Evolutionary conservation across 495 filamentous ascomycete species (phyloP), one percentile per base, ranked within the genome.

Genomic region (Annulohypoxylon maeteangense): DNA sequence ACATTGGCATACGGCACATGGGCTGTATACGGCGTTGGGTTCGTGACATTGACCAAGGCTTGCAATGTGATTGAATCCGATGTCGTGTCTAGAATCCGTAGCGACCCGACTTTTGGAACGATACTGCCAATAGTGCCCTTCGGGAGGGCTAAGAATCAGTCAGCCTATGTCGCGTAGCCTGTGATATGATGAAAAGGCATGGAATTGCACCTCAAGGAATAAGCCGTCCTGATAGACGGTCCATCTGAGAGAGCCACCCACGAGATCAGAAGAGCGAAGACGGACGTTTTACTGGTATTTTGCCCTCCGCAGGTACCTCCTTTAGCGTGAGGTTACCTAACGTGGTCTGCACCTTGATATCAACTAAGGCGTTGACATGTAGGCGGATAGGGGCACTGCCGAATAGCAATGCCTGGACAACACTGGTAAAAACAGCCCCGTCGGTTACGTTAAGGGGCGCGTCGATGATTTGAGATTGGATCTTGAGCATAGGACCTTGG

Each of bases 211-310:
- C 68, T 68, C 34, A 16, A 65, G 55, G 56, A 68, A 63, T 34
- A 14, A 59, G 40, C 57, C 44, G 67, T 53, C 73, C 65, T 66
- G 36, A 64, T 47, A 63, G 61, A 68, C 47, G 54, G 61, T 51
- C 42, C 50, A 72, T 58, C 53, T 57, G 51, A 78, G 72, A 78
- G 78, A 60, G 79, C 54, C 54, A 90, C 87, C 88, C 82, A 82
- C 82, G 78, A 74, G 74, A 78, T 75, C 69, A 81, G 61, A 74
- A 78, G 70, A 85, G 76, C 73, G 76, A 77, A 78, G 77, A 86
- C 86, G 83, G 83, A 94, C 93, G 91, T 85, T 97, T 95, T 76
- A 99, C 88, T 74, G 89, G 89, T 48, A 99, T 88, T 70, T 90
- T 87, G 44, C 95, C 95, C 80, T 94, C 85, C 4, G 92, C 92